These are phyloP conservation scores for Ophiocordyceps camponoti-saundersi DNA, from an alignment of 2,329 filamentous ascomycete genomes.

Conservation along the genomic window DNA sequence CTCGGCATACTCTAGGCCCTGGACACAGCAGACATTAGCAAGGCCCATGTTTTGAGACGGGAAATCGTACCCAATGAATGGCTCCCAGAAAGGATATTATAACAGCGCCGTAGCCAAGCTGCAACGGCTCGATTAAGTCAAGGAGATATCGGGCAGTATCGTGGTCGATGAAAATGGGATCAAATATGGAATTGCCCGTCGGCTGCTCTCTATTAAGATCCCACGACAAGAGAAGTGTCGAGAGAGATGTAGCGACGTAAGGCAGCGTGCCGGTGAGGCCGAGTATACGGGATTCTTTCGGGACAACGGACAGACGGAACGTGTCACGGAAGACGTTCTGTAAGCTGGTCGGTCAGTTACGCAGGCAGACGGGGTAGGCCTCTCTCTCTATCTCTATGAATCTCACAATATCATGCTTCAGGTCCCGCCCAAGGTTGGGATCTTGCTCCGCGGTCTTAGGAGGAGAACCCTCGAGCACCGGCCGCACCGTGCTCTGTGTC, in stretches of 20 bases:
- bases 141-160: slow-evolving; percentile 58
- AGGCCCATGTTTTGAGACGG: too few species aligned
- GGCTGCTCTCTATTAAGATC: slow-evolving; percentile 55
- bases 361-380: neutral
- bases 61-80: slow-evolving; percentile 54
- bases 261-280: slow-evolving; percentile 68
- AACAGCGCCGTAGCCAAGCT: slow-evolving; percentile 80
- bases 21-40: neutral
- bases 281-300: slow-evolving; percentile 48
- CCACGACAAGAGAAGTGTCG: slow-evolving; percentile 69
- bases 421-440: slow-evolving; percentile 13
- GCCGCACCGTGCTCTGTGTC: slow-evolving; percentile 34
- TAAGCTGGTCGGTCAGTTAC: neutral
- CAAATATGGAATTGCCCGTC: slow-evolving; percentile 37
- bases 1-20: slow-evolving; percentile 67
- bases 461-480: slow-evolving; percentile 24
- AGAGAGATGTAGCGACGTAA: slow-evolving; percentile 68
- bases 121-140: slow-evolving; percentile 64
- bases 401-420: slow-evolving; percentile 39
- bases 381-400: neutral
- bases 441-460: slow-evolving; percentile 8
- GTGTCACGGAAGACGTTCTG: slow-evolving; percentile 52
- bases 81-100: slow-evolving; percentile 90
- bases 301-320: slow-evolving; percentile 46
- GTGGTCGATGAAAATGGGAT: slow-evolving; percentile 42